Conservation (phyloP, 129 eudicot species). For the Flaveria trinervia region DNA sequence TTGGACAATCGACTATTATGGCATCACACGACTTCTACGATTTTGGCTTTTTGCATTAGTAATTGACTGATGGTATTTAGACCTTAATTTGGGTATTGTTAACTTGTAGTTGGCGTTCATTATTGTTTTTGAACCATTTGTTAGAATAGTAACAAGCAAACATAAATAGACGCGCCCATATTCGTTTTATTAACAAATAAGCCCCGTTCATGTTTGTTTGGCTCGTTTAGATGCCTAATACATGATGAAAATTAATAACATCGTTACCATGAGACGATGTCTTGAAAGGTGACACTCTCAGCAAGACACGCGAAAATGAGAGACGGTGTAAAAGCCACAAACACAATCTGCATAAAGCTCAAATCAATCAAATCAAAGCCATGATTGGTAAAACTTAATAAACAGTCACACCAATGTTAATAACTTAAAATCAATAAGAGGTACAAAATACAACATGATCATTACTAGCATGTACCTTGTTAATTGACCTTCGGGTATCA, state of each 20-base stretch:
- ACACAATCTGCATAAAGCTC: constrained; percentile 60
- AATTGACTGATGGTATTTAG: no score
- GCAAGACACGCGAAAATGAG: constrained; percentile 75
- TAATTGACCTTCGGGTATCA: constrained; percentile 41
- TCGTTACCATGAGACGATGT: constrained; percentile 76
- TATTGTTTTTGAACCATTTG: no score
- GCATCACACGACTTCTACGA: no score
- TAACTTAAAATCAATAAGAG: not conserved
- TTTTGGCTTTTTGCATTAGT: no score
- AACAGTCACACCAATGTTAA: not conserved
- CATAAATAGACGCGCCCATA: no score
- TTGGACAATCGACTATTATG: no score
- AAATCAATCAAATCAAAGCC: constrained; percentile 9
- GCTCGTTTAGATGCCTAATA: no score
- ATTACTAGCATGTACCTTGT: constrained; percentile 31
- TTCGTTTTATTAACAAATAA: not conserved
- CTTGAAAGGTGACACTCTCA: constrained; percentile 72
- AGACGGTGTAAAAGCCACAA: constrained; percentile 73
- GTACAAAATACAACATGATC: not conserved
- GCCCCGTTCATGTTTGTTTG: no score
- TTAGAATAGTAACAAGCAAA: no score
- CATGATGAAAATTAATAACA: not conserved
- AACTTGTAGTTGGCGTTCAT: no score
- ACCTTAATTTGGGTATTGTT: no score
- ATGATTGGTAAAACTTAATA: not conserved